Conservation (phyloP, 371 early-diverging fungal genomes). For the Synchytrium microbalum region DNA sequence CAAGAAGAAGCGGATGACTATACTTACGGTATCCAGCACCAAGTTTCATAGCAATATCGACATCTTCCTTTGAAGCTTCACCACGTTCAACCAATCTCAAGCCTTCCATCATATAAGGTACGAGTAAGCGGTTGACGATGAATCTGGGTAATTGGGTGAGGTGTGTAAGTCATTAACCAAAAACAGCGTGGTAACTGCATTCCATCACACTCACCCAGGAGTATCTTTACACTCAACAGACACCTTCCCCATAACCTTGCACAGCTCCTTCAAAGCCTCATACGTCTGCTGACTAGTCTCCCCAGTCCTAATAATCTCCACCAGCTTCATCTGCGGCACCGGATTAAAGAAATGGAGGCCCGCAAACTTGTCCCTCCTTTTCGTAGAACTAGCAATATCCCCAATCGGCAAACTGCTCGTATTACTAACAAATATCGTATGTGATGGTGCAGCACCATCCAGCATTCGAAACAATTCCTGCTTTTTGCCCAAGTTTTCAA, state of each 20-base stretch:
- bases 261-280: constrained; percentile 53
- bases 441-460: constrained; percentile 61
- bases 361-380: constrained; percentile 55
- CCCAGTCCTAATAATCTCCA: constrained; percentile 79
- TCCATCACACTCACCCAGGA: constrained; percentile 91
- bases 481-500: constrained; percentile 86
- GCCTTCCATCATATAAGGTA: constrained; percentile 94
- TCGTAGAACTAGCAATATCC: constrained; percentile 66
- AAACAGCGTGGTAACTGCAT: no score
- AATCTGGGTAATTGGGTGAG: constrained; percentile 45
- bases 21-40: constrained; percentile 89
- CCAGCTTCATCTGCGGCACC: constrained; percentile 95
- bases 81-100: constrained; percentile 83
- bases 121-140: constrained; percentile 91
- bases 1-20: constrained; percentile 2
- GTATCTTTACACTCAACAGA: constrained; percentile 94
- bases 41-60: constrained; percentile 95
- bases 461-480: constrained; percentile 63
- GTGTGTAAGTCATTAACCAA: not conserved
- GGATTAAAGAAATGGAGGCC: constrained; percentile 97
- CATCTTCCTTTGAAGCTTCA: constrained; percentile 78
- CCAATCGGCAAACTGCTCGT: constrained; percentile 83
- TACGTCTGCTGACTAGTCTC: constrained; percentile 55
- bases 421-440: constrained; percentile 82
- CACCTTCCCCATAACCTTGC: constrained; percentile 69